phyloP scores from a whole-genome alignment of 2,329 filamentous ascomycete genomes.

The Penicillium sp. region DNA sequence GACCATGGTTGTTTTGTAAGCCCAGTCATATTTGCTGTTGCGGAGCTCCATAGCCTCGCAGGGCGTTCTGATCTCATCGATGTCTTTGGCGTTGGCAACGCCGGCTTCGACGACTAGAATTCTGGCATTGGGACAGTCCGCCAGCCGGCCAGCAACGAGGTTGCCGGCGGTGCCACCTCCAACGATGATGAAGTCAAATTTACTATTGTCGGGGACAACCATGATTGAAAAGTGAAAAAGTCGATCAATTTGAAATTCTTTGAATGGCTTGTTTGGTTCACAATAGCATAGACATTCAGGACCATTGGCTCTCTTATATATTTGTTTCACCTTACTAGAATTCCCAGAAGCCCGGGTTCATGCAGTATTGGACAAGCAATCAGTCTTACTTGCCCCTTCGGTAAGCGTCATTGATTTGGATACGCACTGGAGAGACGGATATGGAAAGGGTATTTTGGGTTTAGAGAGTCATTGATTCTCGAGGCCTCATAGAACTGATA shows the following conservation, averaged over 20 bases:
- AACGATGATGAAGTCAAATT: constrained; percentile 35
- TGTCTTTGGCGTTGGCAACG: constrained; percentile 47
- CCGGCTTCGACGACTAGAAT: constrained; percentile 41
- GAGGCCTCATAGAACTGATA: too few relatives aligned
- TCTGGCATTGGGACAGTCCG: constrained; percentile 49
- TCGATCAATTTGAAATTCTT: background rate
- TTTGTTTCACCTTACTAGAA: too few relatives aligned
- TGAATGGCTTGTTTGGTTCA: background rate
- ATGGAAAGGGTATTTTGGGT: too few relatives aligned
- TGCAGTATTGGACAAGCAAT: too few relatives aligned
- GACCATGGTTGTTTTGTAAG: constrained; percentile 63
- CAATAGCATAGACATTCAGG: too few relatives aligned
- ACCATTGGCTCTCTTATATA: too few relatives aligned
- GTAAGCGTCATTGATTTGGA: too few relatives aligned
- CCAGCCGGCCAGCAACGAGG: constrained; percentile 52
- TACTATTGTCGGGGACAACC: constrained; percentile 3
- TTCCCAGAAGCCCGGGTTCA: too few relatives aligned
- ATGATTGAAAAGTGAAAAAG: background rate
- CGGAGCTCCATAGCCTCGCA: constrained; percentile 57
- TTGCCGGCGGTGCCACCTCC: constrained; percentile 40
- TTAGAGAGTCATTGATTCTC: too few relatives aligned
- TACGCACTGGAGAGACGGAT: too few relatives aligned
- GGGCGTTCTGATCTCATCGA: constrained; percentile 58
- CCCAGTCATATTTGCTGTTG: constrained; percentile 60
- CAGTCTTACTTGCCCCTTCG: too few relatives aligned